Evolutionary conservation across 768 basidiomycete genomes (phyloP), one percentile per base, ranked within the genome.

Genomic region (Collybiopsis luxurians): DNA sequence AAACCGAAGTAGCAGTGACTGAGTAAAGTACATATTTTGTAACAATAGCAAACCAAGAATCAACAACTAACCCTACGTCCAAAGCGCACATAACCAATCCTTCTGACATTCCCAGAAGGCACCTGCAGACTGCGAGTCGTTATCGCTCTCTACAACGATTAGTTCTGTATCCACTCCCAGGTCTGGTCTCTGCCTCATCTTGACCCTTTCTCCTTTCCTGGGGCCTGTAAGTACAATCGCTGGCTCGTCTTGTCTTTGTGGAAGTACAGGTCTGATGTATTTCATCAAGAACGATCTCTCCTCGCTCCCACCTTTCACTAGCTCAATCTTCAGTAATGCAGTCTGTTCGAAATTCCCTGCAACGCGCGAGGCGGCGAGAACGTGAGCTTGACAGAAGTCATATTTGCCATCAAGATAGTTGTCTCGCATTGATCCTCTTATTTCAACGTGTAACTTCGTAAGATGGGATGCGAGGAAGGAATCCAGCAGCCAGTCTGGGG

Each of bases 191-290:
- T 55, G 54, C 31, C 54, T 21, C 57, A 85, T 67, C 39, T 79
- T 71, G 57, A 84, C 75, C 54, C 75, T 67, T 21, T 65, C 66
- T 17, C 80, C 81, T 60, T 71, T 78, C 36, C 68, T 59, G 19
- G 63, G 56, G 1, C 82, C 84, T 4, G 73, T 72, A 52, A 85
- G 67, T 21, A 77, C 73, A 40, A 87, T 58, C 4, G 83, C 86
- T 38, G 74, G 75, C 42, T 85, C 79, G 7, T 74, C 77, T 42
- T 67, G 71, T 12, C 61, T 54, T 1, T 60, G 56, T 0, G 82
- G 81, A 13, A 59, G 66, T 7, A 79, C 65, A 4, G 80, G 77
- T 2, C 60, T 64, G 24, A 83, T 68, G 54, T 78, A 80, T 43
- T 64, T 67, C 57, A 75, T 68, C 21, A 76, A 73, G 21, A 79